A percentile compares a stretch with the other conserved stretches of the same genome.
These are phyloP conservation scores for Boletus subcaerulescens DNA, from an alignment of 768 basidiomycete species.

Conservation along the genomic window DNA sequence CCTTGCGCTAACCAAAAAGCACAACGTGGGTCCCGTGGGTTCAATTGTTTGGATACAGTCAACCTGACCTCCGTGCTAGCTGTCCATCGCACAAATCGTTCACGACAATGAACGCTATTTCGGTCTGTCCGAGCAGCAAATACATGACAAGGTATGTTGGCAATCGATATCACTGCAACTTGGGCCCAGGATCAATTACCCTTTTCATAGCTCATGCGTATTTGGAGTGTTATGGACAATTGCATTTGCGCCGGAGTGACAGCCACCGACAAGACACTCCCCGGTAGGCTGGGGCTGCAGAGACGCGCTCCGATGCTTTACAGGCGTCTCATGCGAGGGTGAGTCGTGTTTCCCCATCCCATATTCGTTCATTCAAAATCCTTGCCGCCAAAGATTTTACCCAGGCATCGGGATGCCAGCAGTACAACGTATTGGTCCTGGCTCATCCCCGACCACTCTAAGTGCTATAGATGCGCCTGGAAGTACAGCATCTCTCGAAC, in stretches of 20 bases:
- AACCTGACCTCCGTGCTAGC: constrained; percentile 41
- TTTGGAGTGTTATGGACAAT: constrained; percentile 91
- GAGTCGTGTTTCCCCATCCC: constrained; percentile 7
- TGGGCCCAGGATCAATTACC: not conserved
- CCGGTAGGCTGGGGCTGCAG: constrained; percentile 77
- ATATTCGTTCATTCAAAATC: constrained; percentile 10
- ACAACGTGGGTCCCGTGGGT: constrained; percentile 61
- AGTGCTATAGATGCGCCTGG: constrained; percentile 28
- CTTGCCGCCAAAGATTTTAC: constrained; percentile 44
- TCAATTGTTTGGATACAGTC: not conserved
- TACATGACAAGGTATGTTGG: constrained; percentile 59
- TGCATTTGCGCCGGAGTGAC: constrained; percentile 88
- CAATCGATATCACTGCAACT: not conserved
- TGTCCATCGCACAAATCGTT: constrained; percentile 92
- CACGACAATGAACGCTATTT: constrained; percentile 89
- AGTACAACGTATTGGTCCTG: constrained; percentile 36
- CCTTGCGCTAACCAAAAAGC: constrained; percentile 68
- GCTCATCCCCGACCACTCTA: constrained; percentile 10
- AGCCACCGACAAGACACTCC: constrained; percentile 72
- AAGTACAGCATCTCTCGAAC: not conserved
- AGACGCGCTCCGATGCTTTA: constrained; percentile 89
- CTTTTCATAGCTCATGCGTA: constrained; percentile 53
- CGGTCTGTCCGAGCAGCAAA: constrained; percentile 71
- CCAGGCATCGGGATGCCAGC: constrained; percentile 42
- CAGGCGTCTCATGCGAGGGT: constrained; percentile 88